Evolutionary conservation across 306 rosid genomes (phyloP), one percentile per base, ranked within the genome.

Genomic region (Lathyrus oleraceus): DNA sequence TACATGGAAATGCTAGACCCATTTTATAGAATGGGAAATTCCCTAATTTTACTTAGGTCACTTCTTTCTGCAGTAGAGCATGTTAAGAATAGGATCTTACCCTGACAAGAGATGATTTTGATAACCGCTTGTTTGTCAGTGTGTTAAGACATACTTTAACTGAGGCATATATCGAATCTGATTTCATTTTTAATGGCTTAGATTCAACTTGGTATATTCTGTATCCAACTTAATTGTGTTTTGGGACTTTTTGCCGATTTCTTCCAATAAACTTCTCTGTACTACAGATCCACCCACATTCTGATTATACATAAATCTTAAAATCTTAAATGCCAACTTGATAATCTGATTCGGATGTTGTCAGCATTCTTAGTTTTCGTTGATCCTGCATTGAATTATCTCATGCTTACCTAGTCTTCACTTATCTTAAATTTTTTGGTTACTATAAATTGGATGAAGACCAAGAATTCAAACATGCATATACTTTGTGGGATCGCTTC

Each of bases 291-390:
- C 44, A 54, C 70, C 47, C 30, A 40, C 43, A 36, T 49, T 23
- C 28, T 61, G 53, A 57, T 36, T 23, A 36, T 49, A 52, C 53
- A 49, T 36, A 63, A 38, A 61, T 48, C 53, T 61, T 32, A 23
- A 51, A 11, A 53, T 53, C 61, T 54, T 54, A 11, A 47, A 36
- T 61, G 21, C 38, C 40, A 61, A 20, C 40, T 61, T 61, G 53
- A 72, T 61, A 47, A 72, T 61, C 51, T 73, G 70, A 62, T 73
- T 62, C 11, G 32, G 63, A 20, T 48, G 19, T 62, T 15, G 10
- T 17, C 14, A 1, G n/a, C 12, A 17, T 64, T 64, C 25, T 39
- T 38, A 43, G 58, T 16, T 53, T 64, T 64, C 48, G 40, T 5
- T 40, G 48, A 16, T 65, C 53, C 38, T 42, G 32, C 45, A 16